A percentile compares a stretch with the other conserved stretches of the same genome.
phyloP scores from a whole-genome alignment of 1,284 basidiomycete species.

The Boletus semigastroideus region DNA sequence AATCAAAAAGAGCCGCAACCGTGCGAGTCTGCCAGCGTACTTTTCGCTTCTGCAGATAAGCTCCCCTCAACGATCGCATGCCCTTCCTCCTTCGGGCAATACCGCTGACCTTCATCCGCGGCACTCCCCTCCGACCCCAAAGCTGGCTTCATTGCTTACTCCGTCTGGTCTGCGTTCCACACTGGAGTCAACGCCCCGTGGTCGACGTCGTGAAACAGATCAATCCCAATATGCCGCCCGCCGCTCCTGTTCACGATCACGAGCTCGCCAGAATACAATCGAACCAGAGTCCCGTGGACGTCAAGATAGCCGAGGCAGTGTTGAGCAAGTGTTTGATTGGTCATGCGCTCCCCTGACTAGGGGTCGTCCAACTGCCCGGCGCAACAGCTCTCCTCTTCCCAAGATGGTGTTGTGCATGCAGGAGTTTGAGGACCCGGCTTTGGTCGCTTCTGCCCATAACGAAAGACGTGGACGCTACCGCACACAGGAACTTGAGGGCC shows the following conservation, averaged over 20 bases:
- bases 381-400: slow-evolving; percentile 52
- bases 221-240: slow-evolving; percentile 39
- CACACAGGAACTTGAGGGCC: slow-evolving; percentile 47
- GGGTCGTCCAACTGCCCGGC: slow-evolving; percentile 46
- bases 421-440: slow-evolving; percentile 35
- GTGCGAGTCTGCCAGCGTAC: slow-evolving; percentile 72
- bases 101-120: slow-evolving; percentile 41
- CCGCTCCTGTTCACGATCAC: slow-evolving; percentile 33
- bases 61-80: slow-evolving; percentile 43
- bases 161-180: slow-evolving; percentile 31
- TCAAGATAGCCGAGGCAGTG: slow-evolving; percentile 33
- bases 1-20: slow-evolving; percentile 56
- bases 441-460: slow-evolving; percentile 24
- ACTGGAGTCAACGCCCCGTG: slow-evolving; percentile 45
- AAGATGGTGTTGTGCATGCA: slow-evolving; percentile 39
- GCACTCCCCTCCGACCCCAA: slow-evolving; percentile 59
- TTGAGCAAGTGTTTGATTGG: slow-evolving; percentile 41
- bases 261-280: slow-evolving; percentile 20
- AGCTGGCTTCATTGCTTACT: slow-evolving; percentile 38
- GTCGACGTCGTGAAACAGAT: slow-evolving; percentile 45
- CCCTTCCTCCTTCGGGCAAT: slow-evolving; percentile 47
- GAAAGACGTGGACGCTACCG: slow-evolving; percentile 47
- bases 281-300: slow-evolving; percentile 21
- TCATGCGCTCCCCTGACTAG: slow-evolving; percentile 37
- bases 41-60: slow-evolving; percentile 67